A percentile compares a stretch with the other conserved stretches of the same genome.
These are phyloP conservation scores for Kluyveromyces marxianus DNA, from an alignment of 1,139 yeast genomes.

Conservation along the genomic window DNA sequence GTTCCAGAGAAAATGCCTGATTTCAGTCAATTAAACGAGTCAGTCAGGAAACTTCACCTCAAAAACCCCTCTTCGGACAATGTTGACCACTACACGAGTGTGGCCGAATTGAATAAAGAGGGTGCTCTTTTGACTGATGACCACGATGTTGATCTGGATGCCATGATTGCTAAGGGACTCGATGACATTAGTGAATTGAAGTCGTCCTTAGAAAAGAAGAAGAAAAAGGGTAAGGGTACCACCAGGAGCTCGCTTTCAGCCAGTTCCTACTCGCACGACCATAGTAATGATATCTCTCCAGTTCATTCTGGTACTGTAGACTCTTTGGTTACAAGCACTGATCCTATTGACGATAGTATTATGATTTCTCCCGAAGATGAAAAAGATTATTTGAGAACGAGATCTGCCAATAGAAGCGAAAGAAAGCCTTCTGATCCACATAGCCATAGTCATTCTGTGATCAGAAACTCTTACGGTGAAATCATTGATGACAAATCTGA, in stretches of 20 bases:
- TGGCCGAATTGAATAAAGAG: slow-evolving; percentile 26
- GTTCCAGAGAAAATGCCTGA: slow-evolving; percentile 8
- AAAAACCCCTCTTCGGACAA: slow-evolving; percentile 13
- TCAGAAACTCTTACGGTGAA: slow-evolving; percentile 28
- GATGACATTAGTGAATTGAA: slow-evolving; percentile 15
- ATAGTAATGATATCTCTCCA: slow-evolving; percentile 10
- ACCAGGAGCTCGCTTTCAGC: neutral
- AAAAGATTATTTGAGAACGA: neutral
- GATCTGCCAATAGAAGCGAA: neutral
- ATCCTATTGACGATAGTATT: slow-evolving; percentile 20
- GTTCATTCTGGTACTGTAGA: slow-evolving; percentile 14
- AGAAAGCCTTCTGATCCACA: neutral
- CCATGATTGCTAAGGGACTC: slow-evolving; percentile 12
- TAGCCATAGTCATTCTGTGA: slow-evolving; percentile 5
- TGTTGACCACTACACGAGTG: slow-evolving; percentile 21
- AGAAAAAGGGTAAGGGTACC: slow-evolving; percentile 7
- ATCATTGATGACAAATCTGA: slow-evolving; percentile 19
- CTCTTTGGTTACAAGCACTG: slow-evolving; percentile 23
- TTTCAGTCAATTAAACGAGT: slow-evolving; percentile 15
- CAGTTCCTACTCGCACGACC: slow-evolving; percentile 4
- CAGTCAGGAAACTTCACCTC: slow-evolving; percentile 11
- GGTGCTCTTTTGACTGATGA: slow-evolving; percentile 29
- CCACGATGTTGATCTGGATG: slow-evolving; percentile 20
- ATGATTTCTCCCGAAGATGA: slow-evolving; percentile 6
- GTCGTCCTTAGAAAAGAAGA: slow-evolving; percentile 12